phyloP scores from a whole-genome alignment of 257 asterid genomes.

The Rubia yunnanensis region DNA sequence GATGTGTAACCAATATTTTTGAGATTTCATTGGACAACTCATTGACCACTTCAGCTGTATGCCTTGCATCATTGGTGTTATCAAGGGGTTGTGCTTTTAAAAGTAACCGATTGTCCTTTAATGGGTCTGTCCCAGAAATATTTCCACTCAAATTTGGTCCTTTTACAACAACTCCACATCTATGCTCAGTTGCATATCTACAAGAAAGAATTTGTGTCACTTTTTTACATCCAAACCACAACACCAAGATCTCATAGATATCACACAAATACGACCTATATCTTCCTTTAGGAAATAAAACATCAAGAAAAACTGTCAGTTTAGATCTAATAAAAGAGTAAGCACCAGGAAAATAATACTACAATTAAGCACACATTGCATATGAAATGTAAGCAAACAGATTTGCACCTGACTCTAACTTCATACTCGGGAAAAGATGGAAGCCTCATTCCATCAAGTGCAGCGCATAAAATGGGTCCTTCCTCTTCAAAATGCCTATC shows the following conservation, averaged over 20 bases:
- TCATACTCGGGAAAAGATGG: constrained; percentile 78
- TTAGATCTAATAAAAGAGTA: neutral
- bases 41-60: constrained; percentile 76
- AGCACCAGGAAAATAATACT: neutral
- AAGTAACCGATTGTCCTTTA: constrained; percentile 85
- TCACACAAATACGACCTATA: neutral
- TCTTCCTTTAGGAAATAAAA: neutral
- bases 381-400: constrained; percentile 9
- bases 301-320: neutral
- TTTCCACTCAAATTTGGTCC: constrained; percentile 96
- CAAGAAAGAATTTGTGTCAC: constrained; percentile 9
- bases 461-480: constrained; percentile 90
- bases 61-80: constrained; percentile 75
- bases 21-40: constrained; percentile 84
- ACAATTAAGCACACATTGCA: neutral
- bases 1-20: constrained; percentile 66
- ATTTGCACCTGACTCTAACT: constrained; percentile 82
- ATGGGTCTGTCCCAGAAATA: constrained; percentile 92
- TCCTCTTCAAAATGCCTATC: constrained; percentile 99
- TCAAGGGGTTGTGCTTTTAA: constrained; percentile 80
- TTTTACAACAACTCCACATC: constrained; percentile 98
- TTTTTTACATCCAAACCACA: neutral
- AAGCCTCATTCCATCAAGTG: constrained; percentile 84
- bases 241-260: constrained; percentile 1
- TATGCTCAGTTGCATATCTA: constrained; percentile 98